Conservation (phyloP, 345 rosid genomes). For the Brassica juncea region DNA sequence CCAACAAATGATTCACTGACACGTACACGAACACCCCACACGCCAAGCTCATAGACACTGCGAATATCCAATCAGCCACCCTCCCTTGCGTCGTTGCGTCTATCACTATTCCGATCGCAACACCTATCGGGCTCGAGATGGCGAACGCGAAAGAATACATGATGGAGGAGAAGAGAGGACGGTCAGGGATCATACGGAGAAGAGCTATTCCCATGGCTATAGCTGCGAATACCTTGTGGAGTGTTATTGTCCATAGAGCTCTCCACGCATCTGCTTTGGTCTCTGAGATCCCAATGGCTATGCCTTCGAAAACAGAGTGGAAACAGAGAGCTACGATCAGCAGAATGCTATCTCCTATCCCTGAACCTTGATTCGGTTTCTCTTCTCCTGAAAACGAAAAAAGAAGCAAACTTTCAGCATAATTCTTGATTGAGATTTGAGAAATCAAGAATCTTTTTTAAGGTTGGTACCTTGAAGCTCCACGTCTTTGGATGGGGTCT, state of each 20-base stretch:
- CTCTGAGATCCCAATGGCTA: conserved; percentile 74
- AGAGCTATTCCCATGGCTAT: conserved; percentile 88
- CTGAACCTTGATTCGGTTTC: conserved; percentile 5
- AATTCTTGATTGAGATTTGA: not conserved
- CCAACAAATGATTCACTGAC: conserved; percentile 65
- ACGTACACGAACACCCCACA: conserved; percentile 80
- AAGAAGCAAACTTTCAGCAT: conserved; percentile 20
- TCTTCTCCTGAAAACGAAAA: conserved; percentile 25
- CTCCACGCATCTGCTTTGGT: conserved; percentile 68
- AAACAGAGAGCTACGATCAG: conserved; percentile 78
- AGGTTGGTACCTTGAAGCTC: conserved; percentile 59
- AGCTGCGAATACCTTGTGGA: conserved; percentile 81
- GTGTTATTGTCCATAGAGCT: conserved; percentile 71
- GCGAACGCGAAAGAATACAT: conserved; percentile 78
- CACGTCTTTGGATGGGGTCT: conserved; percentile 44
- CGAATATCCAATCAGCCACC: conserved; percentile 73
- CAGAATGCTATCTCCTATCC: conserved; percentile 66
- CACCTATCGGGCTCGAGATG: conserved; percentile 72
- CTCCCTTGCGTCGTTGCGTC: conserved; percentile 75
- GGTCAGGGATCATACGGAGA: conserved; percentile 69
- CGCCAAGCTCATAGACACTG: conserved; percentile 76
- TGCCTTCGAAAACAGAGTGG: conserved; percentile 89
- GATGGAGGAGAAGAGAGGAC: conserved; percentile 55
- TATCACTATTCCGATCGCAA: conserved; percentile 70
- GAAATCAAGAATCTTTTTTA: not conserved